Base-by-base conservation (phyloP, 208 protist genomes). In the Leishmania braziliensis region DNA sequence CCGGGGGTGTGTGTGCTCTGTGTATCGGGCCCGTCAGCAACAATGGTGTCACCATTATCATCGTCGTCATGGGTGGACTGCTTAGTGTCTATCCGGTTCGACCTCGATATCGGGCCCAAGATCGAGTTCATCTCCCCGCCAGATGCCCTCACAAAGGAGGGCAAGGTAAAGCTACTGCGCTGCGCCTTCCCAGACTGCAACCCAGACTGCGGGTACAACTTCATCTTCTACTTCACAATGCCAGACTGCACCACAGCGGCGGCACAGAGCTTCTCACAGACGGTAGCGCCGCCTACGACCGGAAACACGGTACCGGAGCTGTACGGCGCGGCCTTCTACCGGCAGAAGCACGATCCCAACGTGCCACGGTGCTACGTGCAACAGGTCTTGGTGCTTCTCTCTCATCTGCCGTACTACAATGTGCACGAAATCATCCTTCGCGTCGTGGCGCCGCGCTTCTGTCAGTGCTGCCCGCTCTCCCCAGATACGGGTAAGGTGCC, bases 141-240 rank as follows among this genome's bases (percentile, higher is more conserved):
- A 12, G 82, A 90, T 48, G 91, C 91, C 39, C 79, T 97, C 43
- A 91, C 75, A 39, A 84, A 89, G 29, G 89, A 93, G 26, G 91
- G 90, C 10, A 88, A 91, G 76, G 50, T 69, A 26, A 74, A 82
- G 39, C 48, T 96, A 9, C 80, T 94, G 26, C 89, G 87, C 62
- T 81, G 75, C 51, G 92, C 92, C 29, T 97, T 97, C 78, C 94
- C 94, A 20, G 94, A 97, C 81, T 95, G 91, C 87, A 97, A 96
- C 86, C 88, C 90, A 1, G 89, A 96, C 72, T 89, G 87, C 73
- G 90, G 79, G n/a, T 91, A 96, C 83, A 92, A 97, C 79, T 94
- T 95, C 65, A 95, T 97, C 78, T 97, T 95, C 74, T 92, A 89
- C 76, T 96, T 97, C 87, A 90, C 83, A 14, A 89, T 96, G 79